phyloP scores from a whole-genome alignment of 1,139 yeast species.

The Nadsonia commutata region DNA sequence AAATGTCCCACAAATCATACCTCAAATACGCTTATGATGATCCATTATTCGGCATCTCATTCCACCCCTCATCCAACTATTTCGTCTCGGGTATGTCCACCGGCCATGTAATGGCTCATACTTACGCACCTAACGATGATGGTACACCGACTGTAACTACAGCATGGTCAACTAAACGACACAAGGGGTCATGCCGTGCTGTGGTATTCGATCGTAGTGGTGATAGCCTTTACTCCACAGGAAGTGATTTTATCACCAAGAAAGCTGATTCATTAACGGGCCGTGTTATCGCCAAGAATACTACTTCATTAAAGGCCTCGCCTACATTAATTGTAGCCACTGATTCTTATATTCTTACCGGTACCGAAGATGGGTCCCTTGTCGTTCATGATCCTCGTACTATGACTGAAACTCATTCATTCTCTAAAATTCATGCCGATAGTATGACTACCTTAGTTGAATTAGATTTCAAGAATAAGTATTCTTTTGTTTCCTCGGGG shows the following conservation, averaged over 20 bases:
- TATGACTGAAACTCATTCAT: conserved; percentile 25
- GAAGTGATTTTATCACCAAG: conserved; percentile 69
- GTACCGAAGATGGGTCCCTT: conserved; percentile 67
- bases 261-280: conserved; percentile 64
- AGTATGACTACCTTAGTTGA: conserved; percentile 48
- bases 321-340: conserved; percentile 49
- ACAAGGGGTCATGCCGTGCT: conserved; percentile 76
- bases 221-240: conserved; percentile 47
- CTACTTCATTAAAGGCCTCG: conserved; percentile 29
- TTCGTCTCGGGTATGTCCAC: conserved; percentile 62
- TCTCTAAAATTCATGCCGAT: conserved; percentile 49
- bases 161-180: conserved; percentile 78
- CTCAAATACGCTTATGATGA: conserved; percentile 18
- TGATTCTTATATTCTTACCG: conserved; percentile 53
- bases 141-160: conserved; percentile 21
- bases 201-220: conserved; percentile 55
- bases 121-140: conserved; percentile 24
- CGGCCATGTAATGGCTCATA: conserved; percentile 44
- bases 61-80: conserved; percentile 61
- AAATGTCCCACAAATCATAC: conserved; percentile 6
- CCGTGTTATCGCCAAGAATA: conserved; percentile 47
- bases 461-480: conserved; percentile 46
- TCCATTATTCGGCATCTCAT: conserved; percentile 63
- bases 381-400: conserved; percentile 44
- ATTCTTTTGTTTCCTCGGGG: conserved; percentile 70